Evolutionary conservation across 2,329 filamentous ascomycete genomes (phyloP), one percentile per base, ranked within the genome.

Genomic region (Nemania sp.): DNA sequence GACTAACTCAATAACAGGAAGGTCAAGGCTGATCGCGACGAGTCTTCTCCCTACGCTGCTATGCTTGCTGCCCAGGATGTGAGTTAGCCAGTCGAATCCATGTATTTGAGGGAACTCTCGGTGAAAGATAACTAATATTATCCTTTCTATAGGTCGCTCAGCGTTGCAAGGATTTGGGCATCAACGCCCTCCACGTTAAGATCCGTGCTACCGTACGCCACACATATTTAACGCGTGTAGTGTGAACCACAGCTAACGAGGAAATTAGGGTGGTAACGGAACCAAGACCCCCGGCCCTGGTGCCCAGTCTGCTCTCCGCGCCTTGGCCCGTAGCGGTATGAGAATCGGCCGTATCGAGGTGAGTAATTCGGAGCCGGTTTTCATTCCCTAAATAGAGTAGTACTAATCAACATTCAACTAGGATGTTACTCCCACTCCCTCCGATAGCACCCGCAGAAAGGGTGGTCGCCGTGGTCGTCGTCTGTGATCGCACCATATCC

Each of bases 381-480:
- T 15, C 41, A 11, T 20, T 45, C 13, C 41, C n/a, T 18, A 8
- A 45, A 11, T 20, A 8, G 18, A 22, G 41, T 24, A 22, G 62
- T 63, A 45, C 54, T 66, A 32, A 66, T 27, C 22, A 7, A 20
- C 5, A 29, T 18, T 38, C 18, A 32, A 52, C 5, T 62, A 68
- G 92, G 96, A 99, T 84, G 96, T 99, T 75, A 99, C 97, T 79
- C 96, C 96, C 80, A 99, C 96, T 72, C 96, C 97, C 79, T 99
- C 96, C 85, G 96, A 99, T 87, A 97, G 93, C 84, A 99, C 96
- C 81, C 93, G 96, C 87, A 94, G 95, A 89, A 99, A 99, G 94
- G 96, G 96, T 89, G 96, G 96, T 98, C 94, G 96, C 87, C 95
- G 96, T 93, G 96, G 96, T 98, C 96, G 96, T 88, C 95, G 96